Conservation (phyloP, 495 filamentous ascomycete species). For the Thermothielavioides terrestris region DNA sequence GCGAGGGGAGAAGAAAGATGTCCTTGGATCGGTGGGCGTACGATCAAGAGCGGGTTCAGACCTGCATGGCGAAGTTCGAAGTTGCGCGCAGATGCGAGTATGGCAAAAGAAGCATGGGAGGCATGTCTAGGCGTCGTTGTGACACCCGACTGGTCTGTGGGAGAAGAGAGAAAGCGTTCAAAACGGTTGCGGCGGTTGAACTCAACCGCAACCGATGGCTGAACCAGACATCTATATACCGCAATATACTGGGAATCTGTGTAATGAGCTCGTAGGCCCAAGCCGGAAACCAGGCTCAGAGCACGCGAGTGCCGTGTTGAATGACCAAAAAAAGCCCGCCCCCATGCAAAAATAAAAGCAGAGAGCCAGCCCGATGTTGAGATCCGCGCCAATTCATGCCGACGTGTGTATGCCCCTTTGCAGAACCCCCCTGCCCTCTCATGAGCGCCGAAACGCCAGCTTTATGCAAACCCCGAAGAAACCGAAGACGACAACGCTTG, state of each 20-base stretch:
- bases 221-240: conserved; percentile 1
- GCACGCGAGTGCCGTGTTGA: conserved; percentile 16
- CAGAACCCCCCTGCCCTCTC: not conserved
- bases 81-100: no score
- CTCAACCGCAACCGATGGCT: conserved; percentile 1
- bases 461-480: not conserved
- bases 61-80: no score
- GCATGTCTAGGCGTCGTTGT: no score
- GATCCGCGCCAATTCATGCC: conserved; percentile 15
- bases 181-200: conserved; percentile 11
- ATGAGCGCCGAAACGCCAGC: no score
- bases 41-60: no score
- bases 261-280: not conserved
- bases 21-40: no score
- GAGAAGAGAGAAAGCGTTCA: not conserved
- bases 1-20: no score
- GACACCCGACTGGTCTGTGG: no score
- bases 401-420: not conserved
- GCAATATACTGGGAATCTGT: not conserved
- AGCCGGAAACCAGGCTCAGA: not conserved
- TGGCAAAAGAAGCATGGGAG: no score
- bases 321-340: conserved; percentile 8
- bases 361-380: conserved; percentile 25
- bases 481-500: conserved; percentile 1
- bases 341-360: not conserved